Base-by-base conservation (phyloP, 768 basidiomycete species). In the Termitomyces sp. region DNA sequence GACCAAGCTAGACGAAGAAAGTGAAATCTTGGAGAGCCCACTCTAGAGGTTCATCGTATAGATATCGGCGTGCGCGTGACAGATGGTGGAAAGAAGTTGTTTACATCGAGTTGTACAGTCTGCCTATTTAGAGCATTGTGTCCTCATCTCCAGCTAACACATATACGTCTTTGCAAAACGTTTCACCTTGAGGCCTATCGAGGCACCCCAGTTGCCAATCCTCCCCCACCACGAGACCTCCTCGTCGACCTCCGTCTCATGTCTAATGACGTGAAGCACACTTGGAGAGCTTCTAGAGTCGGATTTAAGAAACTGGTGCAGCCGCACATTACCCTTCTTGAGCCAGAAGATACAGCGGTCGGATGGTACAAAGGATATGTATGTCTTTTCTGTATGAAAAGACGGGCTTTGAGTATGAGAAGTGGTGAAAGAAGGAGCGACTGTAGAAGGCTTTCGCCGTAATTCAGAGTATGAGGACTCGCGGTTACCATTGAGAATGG, bases 41-140 rank as follows among this genome's bases (percentile, higher is more conserved):
- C 71, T 73, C 72, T 77, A 75, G 64, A 72, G 60, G 67, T 65
- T 69, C 73, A 75, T 74, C 24, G 62, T 66, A 58, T 54, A 55
- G 61, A 63, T 42, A 52, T 36, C 22, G 42, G 24, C 13, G 37
- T 37, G 37, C 16, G 34, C 46, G 49, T 57, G 45, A 62, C 41
- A 57, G 54, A 62, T 56, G 63, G 54, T 57, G 58, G 20, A 63
- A 55, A 61, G 57, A 59, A 60, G 51, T 57, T 65, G 61, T 66
- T 64, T 63, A 58, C 45, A 61, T 58, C 34, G 15, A 57, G 34
- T 37, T 57, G 30, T 56, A 39, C n/a, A 39, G 7, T 31, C 42
- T 47, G 24, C 22, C 27, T 58, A 24, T 8, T 33, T 52, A 7
- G 12, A 51, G 22, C 27, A 44, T 51, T 55, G 55, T n/a, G 45